Evolutionary conservation across 106 monocot genomes (phyloP).

Genomic region (Dioscorea zingiberensis): DNA sequence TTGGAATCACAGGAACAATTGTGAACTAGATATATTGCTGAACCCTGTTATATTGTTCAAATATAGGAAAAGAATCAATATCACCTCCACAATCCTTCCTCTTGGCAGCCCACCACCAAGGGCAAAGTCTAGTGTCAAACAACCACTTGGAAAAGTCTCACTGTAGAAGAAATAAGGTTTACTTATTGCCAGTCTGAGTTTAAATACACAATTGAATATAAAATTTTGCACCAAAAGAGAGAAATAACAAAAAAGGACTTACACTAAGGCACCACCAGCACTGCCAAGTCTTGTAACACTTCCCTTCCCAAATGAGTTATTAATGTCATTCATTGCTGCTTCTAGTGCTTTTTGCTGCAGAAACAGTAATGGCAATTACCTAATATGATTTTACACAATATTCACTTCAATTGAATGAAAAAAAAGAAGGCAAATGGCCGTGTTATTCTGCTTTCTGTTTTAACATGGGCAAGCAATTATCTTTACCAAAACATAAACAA

Average conservation of each 20-base stretch:
- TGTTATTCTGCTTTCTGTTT: no score
- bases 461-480: no score
- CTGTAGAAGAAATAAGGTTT: slow-evolving; percentile 26
- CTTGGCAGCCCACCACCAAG: slow-evolving; percentile 94
- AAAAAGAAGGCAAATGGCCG: no score
- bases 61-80: neutral
- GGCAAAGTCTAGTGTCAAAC: slow-evolving; percentile 92
- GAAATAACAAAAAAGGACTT: slow-evolving; percentile 13
- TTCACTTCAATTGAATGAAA: neutral
- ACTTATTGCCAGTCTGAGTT: neutral
- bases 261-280: slow-evolving; percentile 93
- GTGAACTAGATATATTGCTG: no score
- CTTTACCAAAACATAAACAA: no score
- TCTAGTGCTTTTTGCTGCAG: slow-evolving; percentile 91
- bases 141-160: slow-evolving; percentile 97
- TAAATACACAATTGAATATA: neutral
- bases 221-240: no score
- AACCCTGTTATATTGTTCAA: no score
- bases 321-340: slow-evolving; percentile 96
- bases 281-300: slow-evolving; percentile 97
- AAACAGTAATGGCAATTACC: neutral
- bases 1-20: no score
- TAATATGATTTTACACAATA: neutral
- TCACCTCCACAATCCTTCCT: slow-evolving; percentile 99
- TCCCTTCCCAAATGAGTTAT: slow-evolving; percentile 95